These are phyloP conservation scores for Thielaviopsis populi DNA, from an alignment of 2,329 filamentous ascomycete genomes.

Conservation along the genomic window DNA sequence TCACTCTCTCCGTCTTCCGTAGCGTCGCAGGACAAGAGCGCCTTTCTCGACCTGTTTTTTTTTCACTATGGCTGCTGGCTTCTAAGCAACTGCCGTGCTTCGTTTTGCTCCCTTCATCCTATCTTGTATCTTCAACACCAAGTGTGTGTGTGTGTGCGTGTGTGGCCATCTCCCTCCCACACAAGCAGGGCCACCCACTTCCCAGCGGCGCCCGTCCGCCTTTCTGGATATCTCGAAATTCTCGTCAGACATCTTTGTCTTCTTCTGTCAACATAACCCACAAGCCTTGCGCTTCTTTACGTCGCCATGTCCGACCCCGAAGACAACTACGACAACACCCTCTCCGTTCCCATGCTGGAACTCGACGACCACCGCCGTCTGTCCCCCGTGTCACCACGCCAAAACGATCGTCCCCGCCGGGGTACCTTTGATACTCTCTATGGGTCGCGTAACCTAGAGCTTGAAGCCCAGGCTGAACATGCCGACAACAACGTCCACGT, in stretches of 20 bases:
- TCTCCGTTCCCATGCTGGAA: slow-evolving; percentile 62
- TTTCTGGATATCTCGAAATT: background rate
- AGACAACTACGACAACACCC: slow-evolving; percentile 42
- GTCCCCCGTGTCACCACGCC: slow-evolving; percentile 42
- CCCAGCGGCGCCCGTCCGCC: background rate
- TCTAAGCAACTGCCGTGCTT: slow-evolving; percentile 3
- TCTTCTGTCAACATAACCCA: background rate
- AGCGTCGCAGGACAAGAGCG: background rate
- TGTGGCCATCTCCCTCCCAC: background rate
- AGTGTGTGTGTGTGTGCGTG: no score
- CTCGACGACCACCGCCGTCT: slow-evolving; percentile 78
- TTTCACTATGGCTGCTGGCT: slow-evolving; percentile 10
- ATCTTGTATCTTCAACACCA: background rate
- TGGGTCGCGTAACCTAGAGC: slow-evolving; percentile 30
- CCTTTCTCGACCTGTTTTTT: background rate
- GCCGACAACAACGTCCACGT: slow-evolving; percentile 32
- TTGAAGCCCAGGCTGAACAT: slow-evolving; percentile 20
- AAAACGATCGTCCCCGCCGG: slow-evolving; percentile 43
- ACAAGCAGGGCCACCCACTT: background rate
- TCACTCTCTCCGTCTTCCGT: background rate
- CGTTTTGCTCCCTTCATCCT: background rate
- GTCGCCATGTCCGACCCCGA: slow-evolving; percentile 53
- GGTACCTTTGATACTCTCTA: slow-evolving; percentile 62
- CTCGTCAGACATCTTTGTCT: background rate
- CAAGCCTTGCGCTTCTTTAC: background rate